Evolutionary conservation across 495 filamentous ascomycete species (phyloP), one percentile per base, ranked within the genome.

Genomic region (Penicillium tannophilum): DNA sequence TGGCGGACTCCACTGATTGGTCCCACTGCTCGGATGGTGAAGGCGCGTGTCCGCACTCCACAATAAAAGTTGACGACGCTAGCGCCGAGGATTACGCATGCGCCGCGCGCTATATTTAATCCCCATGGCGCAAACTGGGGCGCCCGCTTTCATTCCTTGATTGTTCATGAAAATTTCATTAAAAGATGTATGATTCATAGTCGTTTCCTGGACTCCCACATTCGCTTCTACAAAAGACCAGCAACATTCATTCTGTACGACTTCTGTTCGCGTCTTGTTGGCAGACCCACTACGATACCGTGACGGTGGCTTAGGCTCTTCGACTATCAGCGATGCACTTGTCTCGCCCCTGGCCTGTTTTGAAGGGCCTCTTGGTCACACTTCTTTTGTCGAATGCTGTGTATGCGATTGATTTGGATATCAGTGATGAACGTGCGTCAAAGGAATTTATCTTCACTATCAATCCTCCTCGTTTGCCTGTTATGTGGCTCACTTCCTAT

Each of bases 61-160:
- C 19, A 31, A 53, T 53, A 52, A 57, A 59, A 59, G 63, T 65
- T 61, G 65, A 65, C 60, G 63, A 68, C 63, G 65, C 65, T 68
- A 68, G 65, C 65, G 65, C 55, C 43, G 57, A 63, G 60, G 60
- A 35, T 68, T 68, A 65, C 60, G 63, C 63, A 65, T 61, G 60
- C 63, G 12, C 41, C 58, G 60, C 63, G 12, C 41, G 4, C 39
- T 41, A 41, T 41, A 41, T 41, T 41, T 41, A 41, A 41, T 41
- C 16, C 39, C 56, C 60, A 57, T 59, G 48, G 43, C 35, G 52
- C 24, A n/a, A 39, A 16, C 8, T 11, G 12, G 39, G 39, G 14
- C 39, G 16, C 39, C 24, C 20, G 4, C 2, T 44, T 50, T 24
- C 39, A 12, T 24, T 56, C 33, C 10, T 14, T 28, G 28, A 24